These are phyloP conservation scores for Tolypocladium endophyticum DNA, from an alignment of 2,329 filamentous ascomycete species.

Conservation along the genomic window DNA sequence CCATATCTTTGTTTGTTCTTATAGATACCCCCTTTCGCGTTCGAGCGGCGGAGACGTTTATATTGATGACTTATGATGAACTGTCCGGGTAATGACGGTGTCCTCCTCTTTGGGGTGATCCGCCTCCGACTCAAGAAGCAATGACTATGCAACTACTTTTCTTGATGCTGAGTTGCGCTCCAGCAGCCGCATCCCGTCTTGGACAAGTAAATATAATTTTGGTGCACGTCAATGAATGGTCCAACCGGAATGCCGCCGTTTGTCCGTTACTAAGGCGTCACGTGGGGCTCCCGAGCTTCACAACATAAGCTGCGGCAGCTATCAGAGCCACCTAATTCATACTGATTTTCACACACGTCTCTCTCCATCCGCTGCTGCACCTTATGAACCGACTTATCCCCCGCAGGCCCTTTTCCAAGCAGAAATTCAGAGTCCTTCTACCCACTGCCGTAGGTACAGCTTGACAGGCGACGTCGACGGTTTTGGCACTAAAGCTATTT, in stretches of 20 bases:
- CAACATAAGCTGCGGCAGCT: background rate
- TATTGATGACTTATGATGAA: background rate
- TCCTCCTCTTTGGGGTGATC: too few relatives aligned
- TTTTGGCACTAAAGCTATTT: background rate
- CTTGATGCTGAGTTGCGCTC: background rate
- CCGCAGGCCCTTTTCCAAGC: slow-evolving; percentile 22
- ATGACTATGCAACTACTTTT: background rate
- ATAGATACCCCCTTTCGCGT: background rate
- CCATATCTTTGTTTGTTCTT: background rate
- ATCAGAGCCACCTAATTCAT: background rate
- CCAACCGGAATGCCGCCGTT: background rate
- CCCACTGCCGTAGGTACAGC: slow-evolving; percentile 1
- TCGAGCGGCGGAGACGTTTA: background rate
- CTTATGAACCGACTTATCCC: slow-evolving; percentile 32
- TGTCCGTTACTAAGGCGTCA: background rate
- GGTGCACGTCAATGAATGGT: background rate
- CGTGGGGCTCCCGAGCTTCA: background rate
- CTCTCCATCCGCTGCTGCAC: slow-evolving; percentile 8
- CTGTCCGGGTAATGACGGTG: background rate
- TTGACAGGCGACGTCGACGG: background rate
- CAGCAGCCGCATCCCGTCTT: background rate
- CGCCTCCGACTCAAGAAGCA: background rate
- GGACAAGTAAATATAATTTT: too few relatives aligned
- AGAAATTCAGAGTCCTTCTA: slow-evolving; percentile 15
- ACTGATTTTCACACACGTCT: slow-evolving; percentile 2